A percentile compares a stretch with the other conserved stretches of the same genome.
phyloP scores from a whole-genome alignment of 768 basidiomycete genomes.

The Rhodotorula kratochvilovae region DNA sequence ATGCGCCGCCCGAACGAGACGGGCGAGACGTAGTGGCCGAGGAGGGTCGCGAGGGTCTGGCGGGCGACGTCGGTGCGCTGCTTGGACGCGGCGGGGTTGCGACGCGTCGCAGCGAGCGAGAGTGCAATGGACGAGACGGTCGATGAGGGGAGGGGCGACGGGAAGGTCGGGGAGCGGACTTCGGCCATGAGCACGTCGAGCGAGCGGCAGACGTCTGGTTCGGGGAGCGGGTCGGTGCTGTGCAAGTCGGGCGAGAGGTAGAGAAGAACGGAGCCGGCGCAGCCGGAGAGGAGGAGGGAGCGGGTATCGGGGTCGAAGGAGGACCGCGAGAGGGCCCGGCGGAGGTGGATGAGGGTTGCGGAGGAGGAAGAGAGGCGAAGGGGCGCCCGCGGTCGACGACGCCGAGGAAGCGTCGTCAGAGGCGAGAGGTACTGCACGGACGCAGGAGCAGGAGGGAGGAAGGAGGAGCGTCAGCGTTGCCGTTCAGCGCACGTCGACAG shows the following conservation, averaged over 20 bases:
- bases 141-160: not conserved
- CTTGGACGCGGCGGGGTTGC: not conserved
- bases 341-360: not conserved
- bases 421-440: not conserved
- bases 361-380: not conserved
- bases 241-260: not conserved
- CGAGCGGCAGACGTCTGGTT: not conserved
- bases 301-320: not conserved
- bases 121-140: not conserved
- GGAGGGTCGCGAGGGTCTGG: constrained; percentile 5
- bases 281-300: not conserved
- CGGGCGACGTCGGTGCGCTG: not conserved
- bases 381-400: too few relatives aligned
- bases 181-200: constrained; percentile 12
- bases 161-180: not conserved
- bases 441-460: too few relatives aligned
- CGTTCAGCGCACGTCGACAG: too few relatives aligned
- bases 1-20: too few relatives aligned
- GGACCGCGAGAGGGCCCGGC: not conserved
- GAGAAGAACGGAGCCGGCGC: not conserved
- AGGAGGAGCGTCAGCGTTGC: not conserved
- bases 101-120: constrained; percentile 1
- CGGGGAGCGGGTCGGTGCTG: not conserved
- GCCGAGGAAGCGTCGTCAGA: too few relatives aligned
- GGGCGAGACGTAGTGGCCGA: constrained; percentile 14